Percentiles rank a stretch among this genome's conserved stretches.
phyloP scores from a whole-genome alignment of 495 filamentous ascomycete genomes.

The Penicillium pancosmium region DNA sequence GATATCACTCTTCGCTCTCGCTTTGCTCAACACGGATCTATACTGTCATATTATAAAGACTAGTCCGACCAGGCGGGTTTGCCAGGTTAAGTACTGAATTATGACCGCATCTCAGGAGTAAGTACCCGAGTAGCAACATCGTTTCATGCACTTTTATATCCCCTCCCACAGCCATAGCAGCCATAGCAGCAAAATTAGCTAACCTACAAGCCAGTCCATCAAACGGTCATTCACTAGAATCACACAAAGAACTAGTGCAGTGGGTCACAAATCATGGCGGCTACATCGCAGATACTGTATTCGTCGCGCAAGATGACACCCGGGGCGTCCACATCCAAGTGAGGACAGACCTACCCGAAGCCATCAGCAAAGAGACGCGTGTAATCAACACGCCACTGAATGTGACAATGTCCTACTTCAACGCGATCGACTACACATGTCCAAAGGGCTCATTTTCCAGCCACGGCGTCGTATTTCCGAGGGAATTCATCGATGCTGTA shows the following conservation, averaged over 20 bases:
- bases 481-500: slow-evolving; percentile 37
- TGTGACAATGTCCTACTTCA: slow-evolving; percentile 56
- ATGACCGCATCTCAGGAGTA: not conserved
- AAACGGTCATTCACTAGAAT: slow-evolving; percentile 25
- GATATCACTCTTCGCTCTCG: slow-evolving; percentile 10
- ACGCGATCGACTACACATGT: slow-evolving; percentile 41
- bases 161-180: not conserved
- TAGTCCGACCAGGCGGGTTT: not conserved
- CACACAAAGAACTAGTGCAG: slow-evolving; percentile 36
- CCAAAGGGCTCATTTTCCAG: slow-evolving; percentile 30
- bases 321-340: slow-evolving; percentile 53
- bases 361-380: slow-evolving; percentile 35
- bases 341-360: slow-evolving; percentile 26
- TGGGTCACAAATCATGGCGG: slow-evolving; percentile 50
- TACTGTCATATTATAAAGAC: not conserved
- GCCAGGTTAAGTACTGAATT: not conserved
- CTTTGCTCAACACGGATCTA: not conserved
- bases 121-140: not conserved
- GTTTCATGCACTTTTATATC: not conserved
- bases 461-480: slow-evolving; percentile 40
- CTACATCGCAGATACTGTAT: slow-evolving; percentile 41
- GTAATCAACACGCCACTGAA: slow-evolving; percentile 49
- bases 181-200: too few relatives aligned
- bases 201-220: slow-evolving; percentile 6
- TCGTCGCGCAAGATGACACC: slow-evolving; percentile 42